Base-by-base conservation (phyloP, 208 protist species). In the Crithidia sp. region DNA sequence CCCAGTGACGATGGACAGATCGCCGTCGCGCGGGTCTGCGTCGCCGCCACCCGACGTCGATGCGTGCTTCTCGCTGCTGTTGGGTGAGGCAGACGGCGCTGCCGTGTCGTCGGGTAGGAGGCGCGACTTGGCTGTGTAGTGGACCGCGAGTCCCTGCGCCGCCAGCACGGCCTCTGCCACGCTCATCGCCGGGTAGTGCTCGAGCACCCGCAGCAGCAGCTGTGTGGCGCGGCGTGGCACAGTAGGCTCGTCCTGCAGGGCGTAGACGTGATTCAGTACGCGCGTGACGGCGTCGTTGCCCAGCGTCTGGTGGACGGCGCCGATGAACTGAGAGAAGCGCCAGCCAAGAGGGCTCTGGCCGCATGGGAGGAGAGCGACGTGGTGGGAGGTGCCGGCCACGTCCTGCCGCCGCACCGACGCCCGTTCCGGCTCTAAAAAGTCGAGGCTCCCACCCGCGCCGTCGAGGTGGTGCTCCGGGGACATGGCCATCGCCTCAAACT, bases 281-380 rank as follows among this genome's bases (percentile, higher is more conserved):
- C 17, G 43, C 17, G 53, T 49, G 16, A 71, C 73, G 1, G 71
- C 79, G 0, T 65, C 63, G 0, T 16, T 17, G 49, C 88, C 91
- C 28, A 87, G 84, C 4, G 50, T 61, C 40, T 82, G 71, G n/a
- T 94, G 84, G 10, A 93, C 50, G 2, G 88, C 86, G 16, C 89
- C 92, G 36, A 96, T 69, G 70, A 96, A 95, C 55, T 96, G 92
- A 1, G 89, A 95, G 56, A 96, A 87, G 44, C 90, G 86, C 89
- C 92, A 96, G 5, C 89, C 92, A 12, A 96, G 74, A 3, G 87
- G 66, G 63, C 86, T 94, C 69, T 96, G 92, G 5, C 85, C 87
- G 37, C 57, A 84, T 7, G 84, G 66, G 19, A 94, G 81, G n/a
- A 89, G 81, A 14, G 77, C 72, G 0, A 84, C 60, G 5, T 92